These are phyloP conservation scores for Colletotrichum somersetense DNA, from an alignment of 2,329 filamentous ascomycete species.

Conservation along the genomic window DNA sequence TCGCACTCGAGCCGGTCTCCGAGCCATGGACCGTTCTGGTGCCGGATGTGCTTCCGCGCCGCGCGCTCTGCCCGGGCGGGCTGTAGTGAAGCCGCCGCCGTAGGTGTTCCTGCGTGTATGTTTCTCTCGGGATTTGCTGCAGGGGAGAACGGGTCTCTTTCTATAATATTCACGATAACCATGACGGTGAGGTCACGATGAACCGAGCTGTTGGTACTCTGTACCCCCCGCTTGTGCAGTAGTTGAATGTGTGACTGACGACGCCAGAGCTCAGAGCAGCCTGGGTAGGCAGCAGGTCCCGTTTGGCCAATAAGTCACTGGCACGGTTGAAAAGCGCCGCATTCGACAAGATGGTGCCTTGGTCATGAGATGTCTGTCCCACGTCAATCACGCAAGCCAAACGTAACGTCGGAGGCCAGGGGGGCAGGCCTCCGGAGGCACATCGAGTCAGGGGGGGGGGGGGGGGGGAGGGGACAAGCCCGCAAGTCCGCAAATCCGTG, in stretches of 20 bases:
- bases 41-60: not conserved
- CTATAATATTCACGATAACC: not conserved
- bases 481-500: conserved; percentile 1
- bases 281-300: no score
- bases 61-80: not conserved
- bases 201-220: not conserved
- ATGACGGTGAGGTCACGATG: not conserved
- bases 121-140: not conserved
- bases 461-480: no score
- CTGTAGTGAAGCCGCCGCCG: not conserved
- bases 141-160: not conserved
- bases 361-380: no score
- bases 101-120: not conserved
- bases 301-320: not conserved
- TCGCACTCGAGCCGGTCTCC: no score
- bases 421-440: no score
- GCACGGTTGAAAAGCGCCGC: not conserved
- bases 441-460: no score
- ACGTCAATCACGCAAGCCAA: not conserved
- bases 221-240: not conserved
- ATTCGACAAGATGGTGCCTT: not conserved
- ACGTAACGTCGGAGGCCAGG: no score
- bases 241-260: not conserved
- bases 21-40: not conserved
- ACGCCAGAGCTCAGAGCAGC: not conserved